Evolutionary conservation across 2,329 filamentous ascomycete species (phyloP), one percentile per base, ranked within the genome.

Genomic region (Madurella fahalii): DNA sequence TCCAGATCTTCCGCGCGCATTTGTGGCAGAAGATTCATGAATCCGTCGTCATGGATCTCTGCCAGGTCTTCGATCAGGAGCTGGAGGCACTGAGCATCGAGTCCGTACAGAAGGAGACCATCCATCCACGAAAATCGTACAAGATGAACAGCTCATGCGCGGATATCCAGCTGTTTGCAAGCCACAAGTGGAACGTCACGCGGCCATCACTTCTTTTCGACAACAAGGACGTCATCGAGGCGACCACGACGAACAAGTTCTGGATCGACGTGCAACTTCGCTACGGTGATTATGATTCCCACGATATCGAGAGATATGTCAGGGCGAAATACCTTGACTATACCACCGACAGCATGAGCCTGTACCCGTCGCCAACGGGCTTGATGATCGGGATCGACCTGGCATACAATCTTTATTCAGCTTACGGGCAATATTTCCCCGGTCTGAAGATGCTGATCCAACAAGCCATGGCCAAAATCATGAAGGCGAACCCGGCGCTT

Each of bases 141-240:
- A 99, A 99, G 83, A 99, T 99, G 94, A 99, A 99, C 79, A 96
- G 92, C 66, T 97, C 93, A 54, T 97, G 94, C 67, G 94, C 95
- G 4, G 94, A 99, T 71, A 96, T 99, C 60, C 80, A 97, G 52
- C 82, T 99, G 9, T 99, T 99, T 68, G 93, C 94, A 39, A 95
- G 89, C 61, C 94, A 97, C 76, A 99, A 97, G 72, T 99, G 95
- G 95, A 97, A 95, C 60, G 92, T 99, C 50, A 96, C 92, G 0
- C 81, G 90, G 2, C 95, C 94, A 1, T 97, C 93, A 2, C 82
- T 96, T 64, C 77, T 99, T 3, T 96, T 95, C 68, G 94, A 99
- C 65, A 96, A 90, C 49, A 97, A 97, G 76, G 94, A 99, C 68
- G 84, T 88, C 16, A 95, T 97, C 68, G 93, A 95, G 67, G 80